Evolutionary conservation across 2,329 filamentous ascomycete genomes (phyloP), one percentile per base, ranked within the genome.

Genomic region (Stachybotrys echinatus): DNA sequence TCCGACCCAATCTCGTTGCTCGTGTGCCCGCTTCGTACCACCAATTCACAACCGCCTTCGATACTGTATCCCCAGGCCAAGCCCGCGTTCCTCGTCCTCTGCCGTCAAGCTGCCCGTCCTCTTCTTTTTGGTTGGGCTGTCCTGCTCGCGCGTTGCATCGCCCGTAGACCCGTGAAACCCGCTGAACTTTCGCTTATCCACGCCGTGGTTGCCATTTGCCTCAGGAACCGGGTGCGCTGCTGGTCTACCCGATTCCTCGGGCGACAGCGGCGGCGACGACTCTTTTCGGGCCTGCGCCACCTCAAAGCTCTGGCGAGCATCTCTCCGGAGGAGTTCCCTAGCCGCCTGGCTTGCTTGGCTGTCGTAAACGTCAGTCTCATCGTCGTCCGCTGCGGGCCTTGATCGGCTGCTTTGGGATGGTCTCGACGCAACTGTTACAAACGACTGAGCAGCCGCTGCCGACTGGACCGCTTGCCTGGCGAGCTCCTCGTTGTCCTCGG

Each of bases 271-370:
- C 2, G 64, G 64, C 2, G 75, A 74, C 8, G 73, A 74, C 18
- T 55, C 72, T 43, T 76, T 74, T 22, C 72, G 67, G 14, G 71
- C 74, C 52, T 66, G 68, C 1, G 70, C 72, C 3, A 76, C 68
- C 40, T 80, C 79, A 21, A 80, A 78, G 54, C 75, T 79, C 61
- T 76, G 71, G 10, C 75, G 70, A 2, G 77, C 69, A 47, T 81
- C 75, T 37, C 81, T 77, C 17, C 86, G 84, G 54, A 89, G 76
- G 83, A 92, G 84, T 56, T 83, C 84, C 2, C 85, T 84, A 2
- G 90, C 89, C 42, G 84, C 83, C 55, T 88, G 87, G 60, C 86
- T 92, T 8, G 89, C 89, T 60, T 89, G 87, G 50, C 87, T 90
- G 59, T 87, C 87, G 31, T 76, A 79, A 0, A 91, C 69, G 42